Percentiles rank a stretch among this genome's conserved stretches.
phyloP scores from a whole-genome alignment of 306 rosid genomes.

The Canavalia ensiformis region DNA sequence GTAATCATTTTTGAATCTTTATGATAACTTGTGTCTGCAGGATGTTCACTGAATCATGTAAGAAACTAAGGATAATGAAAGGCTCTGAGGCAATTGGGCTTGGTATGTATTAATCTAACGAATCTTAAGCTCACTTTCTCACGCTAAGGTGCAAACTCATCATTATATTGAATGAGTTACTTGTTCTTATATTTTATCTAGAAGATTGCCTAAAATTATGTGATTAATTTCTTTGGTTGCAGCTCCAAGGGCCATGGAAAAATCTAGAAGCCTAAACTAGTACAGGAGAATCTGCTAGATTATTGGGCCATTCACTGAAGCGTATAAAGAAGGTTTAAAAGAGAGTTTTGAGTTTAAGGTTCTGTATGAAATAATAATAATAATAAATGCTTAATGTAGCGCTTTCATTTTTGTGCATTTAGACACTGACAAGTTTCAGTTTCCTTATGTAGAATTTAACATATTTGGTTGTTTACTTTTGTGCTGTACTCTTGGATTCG shows the following conservation, averaged over 20 bases:
- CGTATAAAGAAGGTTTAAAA: not conserved
- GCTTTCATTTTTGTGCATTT: slow-evolving; percentile 27
- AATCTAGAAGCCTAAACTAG: slow-evolving; percentile 11
- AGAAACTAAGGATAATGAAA: slow-evolving; percentile 33
- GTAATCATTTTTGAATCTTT: not conserved
- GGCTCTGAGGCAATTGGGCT: slow-evolving; percentile 31
- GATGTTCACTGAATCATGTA: slow-evolving; percentile 47
- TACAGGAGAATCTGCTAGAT: not conserved
- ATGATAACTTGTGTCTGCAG: slow-evolving; percentile 26
- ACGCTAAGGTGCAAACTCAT: not conserved
- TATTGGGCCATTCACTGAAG: not conserved
- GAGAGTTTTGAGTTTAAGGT: slow-evolving; percentile 18
- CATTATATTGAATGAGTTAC: not conserved
- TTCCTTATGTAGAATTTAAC: slow-evolving; percentile 7
- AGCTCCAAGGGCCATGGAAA: slow-evolving; percentile 30
- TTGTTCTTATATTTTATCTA: not conserved
- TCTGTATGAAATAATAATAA: slow-evolving; percentile 23
- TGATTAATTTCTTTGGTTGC: not conserved
- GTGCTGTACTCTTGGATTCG: slow-evolving; percentile 3
- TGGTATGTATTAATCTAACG: not conserved
- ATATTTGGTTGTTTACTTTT: not conserved
- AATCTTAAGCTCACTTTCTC: not conserved
- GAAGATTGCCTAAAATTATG: slow-evolving; percentile 4
- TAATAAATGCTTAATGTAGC: slow-evolving; percentile 6
- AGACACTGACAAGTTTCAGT: slow-evolving; percentile 8